Evolutionary conservation across 1,284 basidiomycete species (phyloP), one percentile per base, ranked within the genome.

Genomic region (Stereum hirsutum): DNA sequence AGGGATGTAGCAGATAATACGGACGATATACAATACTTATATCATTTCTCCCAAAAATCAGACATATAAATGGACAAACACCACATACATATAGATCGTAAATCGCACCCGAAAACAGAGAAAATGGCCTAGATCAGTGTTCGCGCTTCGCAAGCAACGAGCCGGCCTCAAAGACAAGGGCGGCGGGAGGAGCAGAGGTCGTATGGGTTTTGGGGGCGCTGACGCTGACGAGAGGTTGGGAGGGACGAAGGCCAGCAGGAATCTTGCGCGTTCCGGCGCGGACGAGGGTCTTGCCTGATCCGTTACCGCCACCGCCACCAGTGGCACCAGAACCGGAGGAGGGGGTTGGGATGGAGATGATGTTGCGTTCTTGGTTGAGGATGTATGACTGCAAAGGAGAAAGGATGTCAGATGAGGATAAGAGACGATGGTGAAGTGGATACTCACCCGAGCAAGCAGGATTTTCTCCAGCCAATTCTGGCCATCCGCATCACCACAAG

Each of bases 321-420:
- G 68, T 70, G 19, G 57, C 50, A 12, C 42, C n/a, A n/a, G n/a
- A n/a, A n/a, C n/a, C n/a, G n/a, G n/a, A n/a, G n/a, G n/a, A n/a
- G n/a, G n/a, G n/a, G n/a, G n/a, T n/a, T n/a, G n/a, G n/a, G n/a
- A n/a, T 53, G 51, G 79, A 80, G 12, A 89, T 65, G 15, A 86
- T 69, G 46, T 81, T 72, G 40, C 78, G 75, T 56, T 89, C 87
- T 61, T 89, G 85, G 53, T 81, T 72, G 19, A 89, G 68, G 41
- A 88, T 78, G 55, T 87, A 89, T 0, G 86, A 89, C 84, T 88
- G 46, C 34, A 48, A 26, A 45, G 28, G 24, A 39, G 37, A 28
- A 45, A 26, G 11, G 27, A 6, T 14, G 41, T 49, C 19, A 58
- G 54, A 36, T 26, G 41, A 26, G 23, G 41, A 10, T 27, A 15